These are phyloP conservation scores for Berberis vulgaris DNA, from an alignment of 164 flowering plant species.

Conservation along the genomic window DNA sequence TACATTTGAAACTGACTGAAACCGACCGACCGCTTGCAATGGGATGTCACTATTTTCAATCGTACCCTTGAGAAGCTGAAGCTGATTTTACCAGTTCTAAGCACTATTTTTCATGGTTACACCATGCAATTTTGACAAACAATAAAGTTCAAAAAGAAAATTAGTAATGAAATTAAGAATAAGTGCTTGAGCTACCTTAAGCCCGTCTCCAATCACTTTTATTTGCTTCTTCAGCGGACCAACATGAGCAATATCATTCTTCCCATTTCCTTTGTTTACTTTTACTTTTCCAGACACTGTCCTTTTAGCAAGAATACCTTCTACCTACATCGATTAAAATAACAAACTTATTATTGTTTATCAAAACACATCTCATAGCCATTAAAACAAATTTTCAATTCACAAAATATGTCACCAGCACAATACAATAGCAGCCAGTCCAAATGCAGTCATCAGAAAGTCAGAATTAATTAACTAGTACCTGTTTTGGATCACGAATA, in stretches of 20 bases:
- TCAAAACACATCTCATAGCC: background rate
- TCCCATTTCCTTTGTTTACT: conserved; percentile 25
- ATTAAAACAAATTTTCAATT: background rate
- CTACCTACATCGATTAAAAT: conserved; percentile 42
- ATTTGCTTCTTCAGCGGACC: conserved; percentile 43
- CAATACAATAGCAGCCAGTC: background rate
- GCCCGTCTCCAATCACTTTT: conserved; percentile 53
- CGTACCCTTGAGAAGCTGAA: no score
- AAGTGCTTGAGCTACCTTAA: conserved; percentile 32
- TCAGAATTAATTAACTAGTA: conserved; percentile 5
- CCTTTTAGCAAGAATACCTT: conserved; percentile 29
- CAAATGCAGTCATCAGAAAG: background rate
- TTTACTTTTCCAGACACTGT: conserved; percentile 36
- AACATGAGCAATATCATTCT: conserved; percentile 27
- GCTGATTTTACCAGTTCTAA: no score
- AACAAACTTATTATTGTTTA: background rate
- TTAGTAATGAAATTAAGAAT: background rate
- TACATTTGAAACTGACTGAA: no score
- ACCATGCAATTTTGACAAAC: no score
- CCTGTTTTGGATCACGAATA: conserved; percentile 35
- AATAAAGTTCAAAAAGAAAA: no score
- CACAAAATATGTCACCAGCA: background rate
- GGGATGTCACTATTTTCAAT: no score
- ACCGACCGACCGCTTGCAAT: no score
- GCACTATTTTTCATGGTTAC: no score